Base-by-base conservation (phyloP, 2,329 filamentous ascomycete genomes). In the Microdochium nivale region DNA sequence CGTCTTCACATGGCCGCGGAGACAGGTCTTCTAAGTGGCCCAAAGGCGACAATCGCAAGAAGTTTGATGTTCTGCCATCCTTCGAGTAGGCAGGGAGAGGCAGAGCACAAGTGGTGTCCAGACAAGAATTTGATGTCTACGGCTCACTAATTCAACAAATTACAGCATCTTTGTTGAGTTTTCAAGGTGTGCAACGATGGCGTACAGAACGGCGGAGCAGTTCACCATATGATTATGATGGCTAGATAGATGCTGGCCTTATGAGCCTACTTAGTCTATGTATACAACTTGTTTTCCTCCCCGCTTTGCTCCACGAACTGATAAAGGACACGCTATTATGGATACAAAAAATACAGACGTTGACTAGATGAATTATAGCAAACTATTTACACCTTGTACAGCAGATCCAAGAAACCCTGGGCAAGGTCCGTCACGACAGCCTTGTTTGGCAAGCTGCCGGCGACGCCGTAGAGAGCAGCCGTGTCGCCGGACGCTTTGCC, bases 371-470 rank as follows among this genome's bases (percentile, higher is more conserved):
- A 23, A 3, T 7, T 16, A 44, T 24, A 23, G 23, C 19, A 5
- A 19, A 21, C 40, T 10, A 7, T 23, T 44, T 44, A 44, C 23
- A 44, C 40, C 76, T 95, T 95, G 70, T 96, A 96, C 68, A 96
- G 67, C 50, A 94, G 86, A 71, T 97, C 91, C 65, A 97, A 75
- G 70, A 97, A 99, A 1, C 90, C 92, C 59, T 79, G 88, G 1
- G 91, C 92, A 65, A 99, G 71, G 61, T 95, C 89, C 58, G 89
- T 88, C 30, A 99, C 90, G 32, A 99, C 86, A 59, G 87, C 90
- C 80, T 97, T 97, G 67, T 99, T 95, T 1, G 94, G 94, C 68
- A 99, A 70, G 63, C 88, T 95, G 5, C 94, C 94, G 0, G 94
- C 94, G 52, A 99, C 91, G 51, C 94, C 94, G 69, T 99, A 99